Evolutionary conservation across 2,329 filamentous ascomycete genomes (phyloP), one percentile per base, ranked within the genome.

Genomic region (Trichoderma sp.): DNA sequence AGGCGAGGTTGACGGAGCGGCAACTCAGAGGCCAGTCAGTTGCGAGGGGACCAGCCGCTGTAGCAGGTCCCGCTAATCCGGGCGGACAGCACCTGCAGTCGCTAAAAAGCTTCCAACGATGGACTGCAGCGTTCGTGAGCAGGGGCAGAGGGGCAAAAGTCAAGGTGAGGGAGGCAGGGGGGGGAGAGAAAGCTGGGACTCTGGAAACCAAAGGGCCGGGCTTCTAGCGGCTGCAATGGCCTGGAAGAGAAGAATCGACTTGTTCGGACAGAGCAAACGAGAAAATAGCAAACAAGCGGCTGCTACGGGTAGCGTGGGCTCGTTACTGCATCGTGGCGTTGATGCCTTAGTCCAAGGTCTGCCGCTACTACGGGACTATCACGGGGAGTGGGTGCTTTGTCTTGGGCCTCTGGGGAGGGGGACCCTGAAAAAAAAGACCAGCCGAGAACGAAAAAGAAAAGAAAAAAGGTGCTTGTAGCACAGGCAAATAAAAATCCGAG

Each of bases 331-430:
- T 67, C 63, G 63, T 58, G 63, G 63, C 63, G 53, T 52, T 59
- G 63, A 47, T 67, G 55, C 63, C 63, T 59, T 67, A 58, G 63
- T 67, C 61, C 29, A 67, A 29, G 40, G 58, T n/a, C 40, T 43
- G 40, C 40, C 40, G 40, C 40, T 43, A 19, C 37, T 58, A 53
- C 53, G 33, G 33, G 24, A 52, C 53, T 40, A 49, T 66, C 63
- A 55, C 49, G 56, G 56, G 27, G 63, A 47, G 61, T 64, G 61
- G 61, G 31, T 35, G 61, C 61, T 19, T 8, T 24, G 24, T 35
- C 40, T 40, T 55, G 21, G 33, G n/a, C 10, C 47, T 64, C 4
- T 63, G n/a, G 62, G 21, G 29, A 31, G 61, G 53, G 49, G 63
- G 37, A 58, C 53, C 63, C 55, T 33, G 43, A 49, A 59, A 64